These are phyloP conservation scores for Asclepias syriaca DNA, from an alignment of 257 asterid genomes.

Conservation along the genomic window DNA sequence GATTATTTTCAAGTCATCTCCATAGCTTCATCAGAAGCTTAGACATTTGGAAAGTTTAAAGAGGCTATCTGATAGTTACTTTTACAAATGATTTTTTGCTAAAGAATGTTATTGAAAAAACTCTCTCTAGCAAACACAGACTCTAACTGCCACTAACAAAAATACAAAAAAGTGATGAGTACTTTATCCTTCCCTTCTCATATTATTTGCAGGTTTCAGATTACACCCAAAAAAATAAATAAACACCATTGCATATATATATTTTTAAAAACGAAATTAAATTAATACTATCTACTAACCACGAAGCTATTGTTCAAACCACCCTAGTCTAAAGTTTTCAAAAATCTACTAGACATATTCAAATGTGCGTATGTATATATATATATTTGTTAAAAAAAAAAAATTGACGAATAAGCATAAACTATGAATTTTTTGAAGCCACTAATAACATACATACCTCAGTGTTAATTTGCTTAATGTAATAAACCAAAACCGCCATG, in stretches of 20 bases:
- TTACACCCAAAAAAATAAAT: too few species aligned
- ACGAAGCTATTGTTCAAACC: background rate
- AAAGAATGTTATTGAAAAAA: background rate
- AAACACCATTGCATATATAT: too few species aligned
- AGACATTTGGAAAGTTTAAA: background rate
- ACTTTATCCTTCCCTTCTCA: background rate
- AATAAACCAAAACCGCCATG: slow-evolving; percentile 59
- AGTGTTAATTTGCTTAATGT: slow-evolving; percentile 69
- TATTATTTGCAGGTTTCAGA: background rate
- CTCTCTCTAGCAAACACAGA: too few species aligned
- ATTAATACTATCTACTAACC: background rate
- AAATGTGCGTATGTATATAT: too few species aligned
- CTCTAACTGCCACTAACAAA: background rate
- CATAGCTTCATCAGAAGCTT: background rate
- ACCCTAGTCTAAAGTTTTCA: background rate
- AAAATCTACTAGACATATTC: background rate
- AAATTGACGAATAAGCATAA: too few species aligned
- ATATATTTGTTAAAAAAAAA: too few species aligned
- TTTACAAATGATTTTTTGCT: background rate
- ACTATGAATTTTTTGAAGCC: background rate
- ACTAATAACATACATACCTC: slow-evolving; percentile 53
- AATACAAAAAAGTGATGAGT: background rate
- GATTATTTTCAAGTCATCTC: too few species aligned
- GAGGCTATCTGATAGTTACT: background rate
- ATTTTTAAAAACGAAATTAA: too few species aligned